Evolutionary conservation across 495 filamentous ascomycete genomes (phyloP), one percentile per base, ranked within the genome.

Genomic region (Lasiosphaeris hirsuta): DNA sequence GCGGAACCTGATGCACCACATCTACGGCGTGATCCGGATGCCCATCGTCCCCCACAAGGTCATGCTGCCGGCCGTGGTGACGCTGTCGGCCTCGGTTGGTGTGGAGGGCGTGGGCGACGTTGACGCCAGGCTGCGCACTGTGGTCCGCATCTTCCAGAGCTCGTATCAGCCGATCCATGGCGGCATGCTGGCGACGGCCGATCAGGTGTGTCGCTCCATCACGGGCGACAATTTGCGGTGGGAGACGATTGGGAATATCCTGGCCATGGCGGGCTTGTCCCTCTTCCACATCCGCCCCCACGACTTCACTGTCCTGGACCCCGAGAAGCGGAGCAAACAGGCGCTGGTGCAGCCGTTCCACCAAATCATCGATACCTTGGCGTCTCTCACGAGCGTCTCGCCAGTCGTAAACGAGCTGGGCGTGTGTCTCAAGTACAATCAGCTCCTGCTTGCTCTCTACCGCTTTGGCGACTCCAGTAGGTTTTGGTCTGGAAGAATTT

Each of bases 111-210:
- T 36, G 15, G 35, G 42, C 11, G 54, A 57, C 18, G 36, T 41
- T 11, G 54, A 57, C 11, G 54, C 54, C 17, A 57, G 49, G 34
- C 44, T 57, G 30, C 54, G 45, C 9, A 57, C 23, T 11, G 54
- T 57, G 10, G 39, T 57, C 35, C 54, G 54, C 43, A 57, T 57
- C 44, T 57, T 57, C 23, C 54, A 57, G 44, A 57, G 44, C 23
- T 57, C 54, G 1, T 57, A 57, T 36, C 54, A 57, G 35, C 54
- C 54, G 1, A 57, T 57, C 7, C 54, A 48, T 7, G 44, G 15
- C 34, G 49, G 44, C 8, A 57, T 30, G 41, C 44, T 41, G 43
- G 34, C 54, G 19, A 57, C 54, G 5, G 44, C 49, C 15, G 54
- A 49, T n/a, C 43, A 57, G 41, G 44, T 57, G 33, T 57, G 45